Percentiles rank a stretch among this genome's conserved stretches.
phyloP scores from a whole-genome alignment of 2,329 filamentous ascomycete genomes.

The Colletotrichum plurivorum region DNA sequence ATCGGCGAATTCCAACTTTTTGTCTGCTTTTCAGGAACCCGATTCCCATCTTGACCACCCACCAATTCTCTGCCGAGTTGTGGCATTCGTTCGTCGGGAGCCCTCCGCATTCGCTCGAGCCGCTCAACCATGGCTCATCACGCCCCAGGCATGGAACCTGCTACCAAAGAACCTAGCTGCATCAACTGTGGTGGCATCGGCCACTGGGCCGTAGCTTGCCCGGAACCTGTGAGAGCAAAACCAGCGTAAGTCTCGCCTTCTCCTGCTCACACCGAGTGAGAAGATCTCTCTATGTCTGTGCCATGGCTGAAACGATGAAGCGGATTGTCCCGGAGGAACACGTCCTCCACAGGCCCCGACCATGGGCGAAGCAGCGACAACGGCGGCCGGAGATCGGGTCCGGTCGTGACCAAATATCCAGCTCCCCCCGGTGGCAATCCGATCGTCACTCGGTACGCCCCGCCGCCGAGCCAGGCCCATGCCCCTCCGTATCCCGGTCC shows the following conservation, averaged over 20 bases:
- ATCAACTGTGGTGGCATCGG: conserved; percentile 39
- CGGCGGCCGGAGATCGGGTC: conserved; percentile 28
- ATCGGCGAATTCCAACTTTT: too few species aligned
- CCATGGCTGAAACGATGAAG: background rate
- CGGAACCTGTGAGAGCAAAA: conserved; percentile 37
- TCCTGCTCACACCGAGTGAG: background rate
- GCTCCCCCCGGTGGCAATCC: conserved; percentile 33
- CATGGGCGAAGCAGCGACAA: conserved; percentile 26
- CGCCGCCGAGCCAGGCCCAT: conserved; percentile 35
- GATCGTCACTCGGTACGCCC: conserved; percentile 40
- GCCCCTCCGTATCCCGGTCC: conserved; percentile 37
- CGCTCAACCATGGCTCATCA: conserved; percentile 27
- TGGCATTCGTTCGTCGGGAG: background rate
- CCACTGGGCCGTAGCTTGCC: conserved; percentile 40
- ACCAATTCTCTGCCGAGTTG: background rate
- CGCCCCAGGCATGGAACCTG: conserved; percentile 32
- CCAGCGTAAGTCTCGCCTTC: conserved; percentile 33
- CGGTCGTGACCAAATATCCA: conserved; percentile 38
- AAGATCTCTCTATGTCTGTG: background rate
- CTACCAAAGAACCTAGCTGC: conserved; percentile 39
- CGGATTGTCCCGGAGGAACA: conserved; percentile 31
- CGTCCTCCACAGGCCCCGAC: conserved; percentile 24
- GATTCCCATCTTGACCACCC: background rate
- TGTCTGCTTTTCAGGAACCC: too few species aligned
- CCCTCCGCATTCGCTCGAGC: background rate